Conservation (phyloP, 352 stramenopile genomes). For the Pythium biforme region DNA sequence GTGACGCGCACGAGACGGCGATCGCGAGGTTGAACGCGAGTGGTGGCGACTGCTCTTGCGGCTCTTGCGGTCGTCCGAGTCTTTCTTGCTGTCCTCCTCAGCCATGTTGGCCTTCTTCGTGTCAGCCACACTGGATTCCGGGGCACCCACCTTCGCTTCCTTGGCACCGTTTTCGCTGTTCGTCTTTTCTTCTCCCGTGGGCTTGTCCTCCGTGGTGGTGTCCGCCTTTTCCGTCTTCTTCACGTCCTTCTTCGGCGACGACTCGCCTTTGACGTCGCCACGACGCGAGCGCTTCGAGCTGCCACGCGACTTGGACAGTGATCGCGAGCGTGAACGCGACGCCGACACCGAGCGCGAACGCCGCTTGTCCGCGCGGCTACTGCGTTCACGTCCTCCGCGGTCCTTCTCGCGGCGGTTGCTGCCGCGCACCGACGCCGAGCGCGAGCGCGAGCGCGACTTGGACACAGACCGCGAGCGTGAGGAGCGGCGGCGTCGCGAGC, state of each 20-base stretch:
- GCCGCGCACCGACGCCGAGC: constrained; percentile 30
- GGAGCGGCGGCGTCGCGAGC: constrained; percentile 32
- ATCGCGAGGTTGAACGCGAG: constrained; percentile 54
- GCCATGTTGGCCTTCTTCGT: constrained; percentile 11
- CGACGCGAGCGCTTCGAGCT: constrained; percentile 28
- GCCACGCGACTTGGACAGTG: constrained; percentile 31
- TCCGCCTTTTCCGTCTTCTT: constrained; percentile 25
- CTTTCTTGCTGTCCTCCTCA: constrained; percentile 19
- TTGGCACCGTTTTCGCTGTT: constrained; percentile 19
- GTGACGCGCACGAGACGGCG: constrained; percentile 56
- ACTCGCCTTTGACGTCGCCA: constrained; percentile 15
- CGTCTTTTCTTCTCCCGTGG: constrained; percentile 1
- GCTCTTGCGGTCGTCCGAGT: constrained; percentile 21
- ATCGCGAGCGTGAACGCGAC: constrained; percentile 28
- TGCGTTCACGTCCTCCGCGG: constrained; percentile 21
- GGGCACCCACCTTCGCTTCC: constrained; percentile 17
- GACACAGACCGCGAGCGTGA: constrained; percentile 35
- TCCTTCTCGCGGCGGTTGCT: constrained; percentile 22
- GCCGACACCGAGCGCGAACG: constrained; percentile 20
- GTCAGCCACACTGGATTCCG: neutral
- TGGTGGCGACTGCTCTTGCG: constrained; percentile 52
- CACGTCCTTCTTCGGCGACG: neutral
- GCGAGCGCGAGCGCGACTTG: constrained; percentile 29
- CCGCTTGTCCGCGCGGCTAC: constrained; percentile 20
- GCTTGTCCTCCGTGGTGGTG: neutral